Conservation (phyloP, 805 yeast species). For the Pichia paraexigua region DNA sequence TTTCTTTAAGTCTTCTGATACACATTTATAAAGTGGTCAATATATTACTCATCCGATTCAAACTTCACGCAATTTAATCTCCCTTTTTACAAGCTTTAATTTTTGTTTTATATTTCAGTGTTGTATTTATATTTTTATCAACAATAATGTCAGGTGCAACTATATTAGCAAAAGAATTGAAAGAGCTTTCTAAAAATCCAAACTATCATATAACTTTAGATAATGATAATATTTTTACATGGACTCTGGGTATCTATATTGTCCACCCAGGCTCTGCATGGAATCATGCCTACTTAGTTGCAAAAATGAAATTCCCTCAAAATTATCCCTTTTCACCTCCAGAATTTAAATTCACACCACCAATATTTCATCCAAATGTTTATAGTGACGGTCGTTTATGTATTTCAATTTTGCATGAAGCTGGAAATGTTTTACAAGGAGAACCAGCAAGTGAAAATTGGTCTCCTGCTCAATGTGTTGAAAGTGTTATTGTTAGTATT, state of each 20-base stretch:
- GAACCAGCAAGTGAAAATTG: slow-evolving; percentile 93
- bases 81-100: neutral
- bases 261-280: slow-evolving; percentile 81
- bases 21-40: neutral
- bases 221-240: slow-evolving; percentile 47
- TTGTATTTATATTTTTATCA: neutral
- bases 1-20: neutral
- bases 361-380: slow-evolving; percentile 92
- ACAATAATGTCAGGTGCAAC: slow-evolving; percentile 21
- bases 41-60: neutral
- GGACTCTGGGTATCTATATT: slow-evolving; percentile 92
- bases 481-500: slow-evolving; percentile 80
- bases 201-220: slow-evolving; percentile 34
- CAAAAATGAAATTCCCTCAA: slow-evolving; percentile 86
- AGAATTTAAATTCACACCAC: slow-evolving; percentile 82
- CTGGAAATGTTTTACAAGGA: slow-evolving; percentile 84
- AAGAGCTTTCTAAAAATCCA: slow-evolving; percentile 25
- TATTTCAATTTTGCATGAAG: slow-evolving; percentile 69
- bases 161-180: slow-evolving; percentile 30
- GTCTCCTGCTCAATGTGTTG: slow-evolving; percentile 91
- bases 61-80: neutral
- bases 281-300: slow-evolving; percentile 91
- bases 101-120: neutral
- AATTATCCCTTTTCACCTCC: slow-evolving; percentile 95
- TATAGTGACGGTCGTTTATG: slow-evolving; percentile 73